Conservation (phyloP, 2,329 filamentous ascomycete species). For the Amauroascus verrucosus region DNA sequence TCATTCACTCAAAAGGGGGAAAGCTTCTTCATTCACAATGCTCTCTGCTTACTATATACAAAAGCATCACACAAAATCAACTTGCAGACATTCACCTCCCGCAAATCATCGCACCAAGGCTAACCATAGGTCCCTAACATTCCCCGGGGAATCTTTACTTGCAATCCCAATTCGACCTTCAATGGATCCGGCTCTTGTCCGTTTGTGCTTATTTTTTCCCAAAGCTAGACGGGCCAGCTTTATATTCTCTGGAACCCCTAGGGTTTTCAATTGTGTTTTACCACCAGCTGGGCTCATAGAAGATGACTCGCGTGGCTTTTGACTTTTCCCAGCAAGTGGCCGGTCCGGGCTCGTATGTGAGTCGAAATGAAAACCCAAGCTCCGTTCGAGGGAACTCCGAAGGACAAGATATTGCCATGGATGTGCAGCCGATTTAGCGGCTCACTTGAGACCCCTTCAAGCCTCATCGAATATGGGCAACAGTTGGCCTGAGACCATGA, state of each 20-base stretch:
- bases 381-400: not conserved
- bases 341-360: not conserved
- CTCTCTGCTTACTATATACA: too few species aligned
- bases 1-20: not conserved
- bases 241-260: not conserved
- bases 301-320: too few species aligned
- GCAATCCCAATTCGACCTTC: not conserved
- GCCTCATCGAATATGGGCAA: not conserved
- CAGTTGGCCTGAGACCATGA: not conserved
- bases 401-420: not conserved
- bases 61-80: too few species aligned
- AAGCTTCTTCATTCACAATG: not conserved
- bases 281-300: too few species aligned
- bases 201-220: not conserved
- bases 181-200: not conserved
- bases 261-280: too few species aligned
- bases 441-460: not conserved
- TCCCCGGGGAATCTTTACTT: not conserved
- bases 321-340: not conserved
- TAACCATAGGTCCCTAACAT: not conserved
- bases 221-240: too few species aligned
- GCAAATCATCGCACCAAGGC: too few species aligned
- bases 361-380: not conserved
- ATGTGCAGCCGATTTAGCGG: not conserved
- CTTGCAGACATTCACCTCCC: not conserved